phyloP scores from a whole-genome alignment of 2,329 filamentous ascomycete species.

The Simplicillium sp. region DNA sequence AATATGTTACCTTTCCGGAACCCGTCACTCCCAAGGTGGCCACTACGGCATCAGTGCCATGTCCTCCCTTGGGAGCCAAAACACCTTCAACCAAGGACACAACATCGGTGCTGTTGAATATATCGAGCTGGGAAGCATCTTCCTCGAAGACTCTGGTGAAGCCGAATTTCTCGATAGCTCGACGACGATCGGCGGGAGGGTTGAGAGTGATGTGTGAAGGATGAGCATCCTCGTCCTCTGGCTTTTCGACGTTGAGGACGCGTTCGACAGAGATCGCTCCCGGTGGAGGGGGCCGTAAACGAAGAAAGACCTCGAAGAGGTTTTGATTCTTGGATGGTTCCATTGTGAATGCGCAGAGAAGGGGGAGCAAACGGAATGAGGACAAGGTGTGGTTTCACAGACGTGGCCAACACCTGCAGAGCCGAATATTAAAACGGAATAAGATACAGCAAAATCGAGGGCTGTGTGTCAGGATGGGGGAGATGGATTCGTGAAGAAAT shows the following conservation, averaged over 20 bases:
- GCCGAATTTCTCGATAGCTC: constrained; percentile 85
- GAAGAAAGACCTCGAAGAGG: constrained; percentile 87
- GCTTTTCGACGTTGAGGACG: constrained; percentile 69
- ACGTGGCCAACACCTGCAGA: background rate
- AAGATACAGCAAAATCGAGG: background rate
- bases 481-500: too few relatives aligned
- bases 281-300: constrained; percentile 60
- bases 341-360: constrained; percentile 18
- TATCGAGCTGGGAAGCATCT: constrained; percentile 69
- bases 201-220: constrained; percentile 68
- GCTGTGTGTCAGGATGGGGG: too few relatives aligned
- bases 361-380: background rate
- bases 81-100: constrained; percentile 72
- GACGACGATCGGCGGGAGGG: constrained; percentile 75
- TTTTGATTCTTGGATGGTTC: constrained; percentile 31
- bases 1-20: constrained; percentile 70
- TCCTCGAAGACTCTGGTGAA: constrained; percentile 94
- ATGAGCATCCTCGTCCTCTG: constrained; percentile 26
- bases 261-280: constrained; percentile 42
- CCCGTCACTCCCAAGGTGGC: constrained; percentile 92
- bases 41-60: constrained; percentile 80
- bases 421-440: background rate
- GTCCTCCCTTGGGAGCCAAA: constrained; percentile 58
- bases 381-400: background rate
- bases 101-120: constrained; percentile 75